A percentile compares a stretch with the other conserved stretches of the same genome.
Conservation (phyloP, 768 basidiomycete species). For the Trametes coccinea region DNA sequence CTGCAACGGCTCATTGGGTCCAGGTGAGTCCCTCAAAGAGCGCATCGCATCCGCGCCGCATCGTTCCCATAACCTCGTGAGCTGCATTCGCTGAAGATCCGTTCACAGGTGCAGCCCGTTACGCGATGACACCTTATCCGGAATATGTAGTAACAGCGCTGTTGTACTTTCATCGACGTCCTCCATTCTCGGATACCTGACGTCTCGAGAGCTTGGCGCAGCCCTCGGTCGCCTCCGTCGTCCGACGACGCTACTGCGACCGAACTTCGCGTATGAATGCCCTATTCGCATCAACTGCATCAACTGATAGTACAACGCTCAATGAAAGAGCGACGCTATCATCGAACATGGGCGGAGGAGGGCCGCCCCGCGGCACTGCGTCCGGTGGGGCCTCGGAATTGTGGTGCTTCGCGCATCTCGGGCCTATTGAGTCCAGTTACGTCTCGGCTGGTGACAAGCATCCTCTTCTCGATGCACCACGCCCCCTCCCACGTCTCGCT, state of each 20-base stretch:
- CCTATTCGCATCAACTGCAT: no score
- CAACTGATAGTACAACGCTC: no score
- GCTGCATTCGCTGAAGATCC: no score
- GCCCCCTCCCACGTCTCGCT: background rate
- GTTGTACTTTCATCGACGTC: no score
- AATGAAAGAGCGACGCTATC: background rate
- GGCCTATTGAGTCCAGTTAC: background rate
- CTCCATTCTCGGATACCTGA: background rate
- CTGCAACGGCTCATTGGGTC: no score
- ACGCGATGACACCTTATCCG: no score
- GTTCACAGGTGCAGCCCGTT: no score
- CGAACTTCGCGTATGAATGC: no score
- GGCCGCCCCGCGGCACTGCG: background rate
- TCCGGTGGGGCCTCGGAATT: conserved; percentile 4
- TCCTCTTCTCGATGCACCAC: background rate
- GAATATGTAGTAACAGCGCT: no score
- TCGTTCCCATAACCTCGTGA: no score
- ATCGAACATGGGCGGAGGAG: background rate
- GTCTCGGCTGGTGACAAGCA: background rate
- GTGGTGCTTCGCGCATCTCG: background rate
- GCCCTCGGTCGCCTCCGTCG: background rate
- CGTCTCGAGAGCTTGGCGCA: background rate
- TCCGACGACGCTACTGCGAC: background rate
- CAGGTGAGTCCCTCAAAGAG: background rate
- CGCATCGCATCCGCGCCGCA: no score